Conservation (phyloP, 805 yeast genomes). For the Ogataea saltuana region DNA sequence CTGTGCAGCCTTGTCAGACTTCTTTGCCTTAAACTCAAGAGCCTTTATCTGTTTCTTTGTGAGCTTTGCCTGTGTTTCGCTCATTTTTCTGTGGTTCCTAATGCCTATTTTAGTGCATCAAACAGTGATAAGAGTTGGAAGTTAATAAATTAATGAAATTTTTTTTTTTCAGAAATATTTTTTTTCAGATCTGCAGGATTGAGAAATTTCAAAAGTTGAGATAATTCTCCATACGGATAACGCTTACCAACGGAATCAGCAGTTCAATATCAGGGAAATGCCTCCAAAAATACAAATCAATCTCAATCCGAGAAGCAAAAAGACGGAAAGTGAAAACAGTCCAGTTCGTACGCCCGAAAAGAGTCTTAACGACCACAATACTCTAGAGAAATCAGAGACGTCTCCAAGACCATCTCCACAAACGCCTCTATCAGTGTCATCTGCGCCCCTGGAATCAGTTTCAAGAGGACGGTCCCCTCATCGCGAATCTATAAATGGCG, state of each 20-base stretch:
- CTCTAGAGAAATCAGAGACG: too few species aligned
- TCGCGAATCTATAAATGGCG: background rate
- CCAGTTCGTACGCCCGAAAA: too few species aligned
- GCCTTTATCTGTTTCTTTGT: conserved; percentile 71
- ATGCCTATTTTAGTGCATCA: too few species aligned
- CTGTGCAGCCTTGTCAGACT: conserved; percentile 38
- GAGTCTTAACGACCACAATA: too few species aligned
- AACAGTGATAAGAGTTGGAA: too few species aligned
- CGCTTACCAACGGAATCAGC: background rate
- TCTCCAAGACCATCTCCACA: too few species aligned
- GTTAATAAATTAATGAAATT: too few species aligned
- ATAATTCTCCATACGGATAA: too few species aligned
- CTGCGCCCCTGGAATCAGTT: background rate
- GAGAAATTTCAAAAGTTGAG: background rate
- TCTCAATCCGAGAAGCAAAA: conserved; percentile 13
- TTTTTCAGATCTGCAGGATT: conserved; percentile 1
- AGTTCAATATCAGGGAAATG: too few species aligned
- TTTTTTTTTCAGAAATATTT: conserved; percentile 10
- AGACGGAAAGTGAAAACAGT: conserved; percentile 18
- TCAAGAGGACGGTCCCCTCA: conserved; percentile 16
- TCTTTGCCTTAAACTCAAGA: conserved; percentile 49
- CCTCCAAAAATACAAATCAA: conserved; percentile 26
- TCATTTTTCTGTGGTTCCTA: too few species aligned
- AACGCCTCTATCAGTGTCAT: background rate
- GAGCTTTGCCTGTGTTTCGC: conserved; percentile 38